These are phyloP conservation scores for Helicostylum pulchrum DNA, from an alignment of 192 early-diverging fungal species.

Conservation along the genomic window DNA sequence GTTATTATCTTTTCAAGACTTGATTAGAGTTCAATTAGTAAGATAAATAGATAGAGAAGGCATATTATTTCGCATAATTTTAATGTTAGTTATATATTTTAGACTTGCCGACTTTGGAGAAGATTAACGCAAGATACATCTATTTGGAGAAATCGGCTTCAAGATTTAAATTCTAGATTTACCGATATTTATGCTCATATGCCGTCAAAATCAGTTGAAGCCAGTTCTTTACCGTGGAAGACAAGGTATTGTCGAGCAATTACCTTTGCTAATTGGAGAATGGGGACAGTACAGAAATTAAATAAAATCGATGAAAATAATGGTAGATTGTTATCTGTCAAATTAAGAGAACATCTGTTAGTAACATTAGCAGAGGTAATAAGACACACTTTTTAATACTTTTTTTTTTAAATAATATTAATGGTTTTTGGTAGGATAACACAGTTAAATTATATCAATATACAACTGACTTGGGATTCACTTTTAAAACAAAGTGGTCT, in stretches of 20 bases:
- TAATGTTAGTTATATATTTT: background rate
- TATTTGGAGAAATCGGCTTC: conserved; percentile 22
- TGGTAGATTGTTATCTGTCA: conserved; percentile 22
- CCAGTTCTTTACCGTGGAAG: conserved; percentile 16
- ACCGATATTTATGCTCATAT: conserved; percentile 23
- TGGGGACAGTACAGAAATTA: conserved; percentile 25
- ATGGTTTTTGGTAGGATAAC: conserved; percentile 19
- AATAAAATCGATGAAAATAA: conserved; percentile 5
- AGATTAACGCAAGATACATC: conserved; percentile 24
- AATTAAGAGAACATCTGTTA: conserved; percentile 20
- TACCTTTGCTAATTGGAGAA: conserved; percentile 21
- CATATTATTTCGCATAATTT: background rate
- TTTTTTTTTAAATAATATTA: background rate
- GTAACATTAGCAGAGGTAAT: conserved; percentile 29
- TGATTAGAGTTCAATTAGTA: conserved; percentile 34
- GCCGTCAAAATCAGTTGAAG: background rate
- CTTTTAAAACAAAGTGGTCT: conserved; percentile 16
- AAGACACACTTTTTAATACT: background rate
- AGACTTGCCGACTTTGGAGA: conserved; percentile 30
- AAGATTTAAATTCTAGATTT: conserved; percentile 12
- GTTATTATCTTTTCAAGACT: conserved; percentile 21
- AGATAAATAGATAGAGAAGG: background rate
- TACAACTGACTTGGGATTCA: conserved; percentile 12
- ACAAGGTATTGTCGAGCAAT: conserved; percentile 26
- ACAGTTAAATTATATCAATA: conserved; percentile 26